Evolutionary conservation across 257 asterid species (phyloP).

Genomic region (Sherardia arvensis): DNA sequence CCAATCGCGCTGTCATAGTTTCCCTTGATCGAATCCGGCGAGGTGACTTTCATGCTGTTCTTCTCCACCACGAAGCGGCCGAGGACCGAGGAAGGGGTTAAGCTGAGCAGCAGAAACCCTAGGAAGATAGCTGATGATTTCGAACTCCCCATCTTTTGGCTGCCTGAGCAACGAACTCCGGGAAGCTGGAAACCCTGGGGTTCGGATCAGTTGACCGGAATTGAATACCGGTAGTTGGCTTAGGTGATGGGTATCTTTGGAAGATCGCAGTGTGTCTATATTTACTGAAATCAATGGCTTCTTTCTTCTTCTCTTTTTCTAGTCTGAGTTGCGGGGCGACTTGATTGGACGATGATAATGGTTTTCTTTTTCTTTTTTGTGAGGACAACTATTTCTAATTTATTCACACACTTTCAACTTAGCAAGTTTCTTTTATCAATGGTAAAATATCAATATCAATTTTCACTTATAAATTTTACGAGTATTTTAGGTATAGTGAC

Average conservation of each 20-base stretch:
- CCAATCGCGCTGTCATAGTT: constrained; percentile 81
- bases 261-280: neutral
- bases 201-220: neutral
- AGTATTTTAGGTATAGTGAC: too few relatives aligned
- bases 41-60: constrained; percentile 79
- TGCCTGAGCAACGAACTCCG: neutral
- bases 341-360: neutral
- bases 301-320: neutral
- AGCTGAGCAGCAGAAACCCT: constrained; percentile 31
- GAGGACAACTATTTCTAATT: neutral
- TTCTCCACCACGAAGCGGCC: constrained; percentile 87
- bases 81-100: constrained; percentile 29
- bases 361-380: neutral
- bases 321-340: neutral
- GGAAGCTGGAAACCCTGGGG: neutral
- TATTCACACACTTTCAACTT: neutral
- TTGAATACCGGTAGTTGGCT: neutral
- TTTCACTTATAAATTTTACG: too few relatives aligned
- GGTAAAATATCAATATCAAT: too few relatives aligned
- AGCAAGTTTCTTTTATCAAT: too few relatives aligned
- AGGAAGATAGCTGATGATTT: constrained; percentile 37
- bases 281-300: neutral
- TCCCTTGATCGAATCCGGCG: constrained; percentile 74
- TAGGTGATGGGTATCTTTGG: neutral
- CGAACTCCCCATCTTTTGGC: constrained; percentile 5